A percentile compares a stretch with the other conserved stretches of the same genome.
These are phyloP conservation scores for Calonectria naviculata DNA, from an alignment of 2,329 filamentous ascomycete species.

Conservation along the genomic window DNA sequence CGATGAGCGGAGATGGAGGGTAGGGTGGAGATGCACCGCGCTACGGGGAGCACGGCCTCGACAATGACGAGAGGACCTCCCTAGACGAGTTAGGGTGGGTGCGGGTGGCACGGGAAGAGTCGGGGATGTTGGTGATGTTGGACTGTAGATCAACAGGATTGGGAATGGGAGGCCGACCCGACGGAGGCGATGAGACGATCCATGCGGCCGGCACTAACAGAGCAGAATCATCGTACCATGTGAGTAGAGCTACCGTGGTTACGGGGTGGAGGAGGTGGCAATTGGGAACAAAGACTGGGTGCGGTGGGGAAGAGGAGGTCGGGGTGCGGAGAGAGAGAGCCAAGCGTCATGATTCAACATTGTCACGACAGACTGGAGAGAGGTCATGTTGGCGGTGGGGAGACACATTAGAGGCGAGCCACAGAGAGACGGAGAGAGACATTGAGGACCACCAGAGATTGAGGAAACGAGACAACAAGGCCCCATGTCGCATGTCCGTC, in stretches of 20 bases:
- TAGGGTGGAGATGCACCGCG: neutral
- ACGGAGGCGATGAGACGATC: neutral
- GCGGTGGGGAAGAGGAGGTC: neutral
- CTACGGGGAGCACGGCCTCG: neutral
- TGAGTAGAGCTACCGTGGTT: too few relatives aligned
- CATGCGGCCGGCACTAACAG: neutral
- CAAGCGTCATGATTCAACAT: neutral
- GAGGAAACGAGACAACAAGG: constrained; percentile 3
- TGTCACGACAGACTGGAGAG: neutral
- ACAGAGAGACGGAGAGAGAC: neutral
- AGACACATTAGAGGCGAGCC: neutral
- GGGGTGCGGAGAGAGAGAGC: neutral
- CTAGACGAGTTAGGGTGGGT: constrained; percentile 15
- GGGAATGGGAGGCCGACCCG: neutral
- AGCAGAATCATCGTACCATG: neutral
- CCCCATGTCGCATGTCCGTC: neutral
- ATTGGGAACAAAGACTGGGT: neutral
- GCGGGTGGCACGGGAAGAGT: constrained; percentile 20
- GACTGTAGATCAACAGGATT: constrained; percentile 12
- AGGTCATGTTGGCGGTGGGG: neutral
- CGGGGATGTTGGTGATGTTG: constrained; percentile 7
- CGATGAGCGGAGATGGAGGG: neutral
- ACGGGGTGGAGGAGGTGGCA: neutral
- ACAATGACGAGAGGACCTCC: constrained; percentile 10
- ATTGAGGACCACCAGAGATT: neutral